Evolutionary conservation across 768 basidiomycete species (phyloP).

Genomic region (Piloderma croceum): DNA sequence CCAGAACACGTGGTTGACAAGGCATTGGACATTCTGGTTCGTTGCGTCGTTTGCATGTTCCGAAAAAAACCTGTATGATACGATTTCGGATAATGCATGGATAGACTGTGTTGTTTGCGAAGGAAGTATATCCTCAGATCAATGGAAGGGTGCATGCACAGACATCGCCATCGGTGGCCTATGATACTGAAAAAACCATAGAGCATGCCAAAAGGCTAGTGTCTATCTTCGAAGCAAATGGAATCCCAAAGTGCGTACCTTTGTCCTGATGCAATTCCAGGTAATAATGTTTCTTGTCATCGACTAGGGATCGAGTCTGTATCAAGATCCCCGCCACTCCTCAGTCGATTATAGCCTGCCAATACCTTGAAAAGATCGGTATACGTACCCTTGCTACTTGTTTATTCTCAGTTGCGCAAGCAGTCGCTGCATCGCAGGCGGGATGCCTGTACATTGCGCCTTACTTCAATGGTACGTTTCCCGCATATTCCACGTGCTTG

Average conservation of each 20-base stretch:
- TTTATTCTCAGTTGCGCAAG: constrained; percentile 51
- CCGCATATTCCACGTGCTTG: constrained; percentile 3
- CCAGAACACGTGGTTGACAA: constrained; percentile 25
- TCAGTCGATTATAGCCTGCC: constrained; percentile 46
- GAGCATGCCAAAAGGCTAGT: constrained; percentile 39
- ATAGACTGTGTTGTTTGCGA: constrained; percentile 41
- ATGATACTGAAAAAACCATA: constrained; percentile 37
- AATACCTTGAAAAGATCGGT: constrained; percentile 36
- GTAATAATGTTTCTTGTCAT: neutral
- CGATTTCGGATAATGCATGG: neutral
- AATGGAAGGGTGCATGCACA: constrained; percentile 41
- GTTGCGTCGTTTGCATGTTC: constrained; percentile 6
- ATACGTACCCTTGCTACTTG: constrained; percentile 52
- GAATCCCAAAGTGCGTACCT: constrained; percentile 36
- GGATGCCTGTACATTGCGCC: constrained; percentile 48
- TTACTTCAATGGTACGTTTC: constrained; percentile 46
- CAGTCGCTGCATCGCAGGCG: constrained; percentile 48
- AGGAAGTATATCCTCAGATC: constrained; percentile 36
- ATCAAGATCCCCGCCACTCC: constrained; percentile 58
- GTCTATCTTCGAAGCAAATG: constrained; percentile 35
- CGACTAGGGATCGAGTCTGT: constrained; percentile 40
- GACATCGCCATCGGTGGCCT: constrained; percentile 37
- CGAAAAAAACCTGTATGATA: neutral
- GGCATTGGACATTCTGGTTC: constrained; percentile 36
- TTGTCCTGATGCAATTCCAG: neutral